Percentiles rank a stretch among this genome's conserved stretches.
phyloP scores from a whole-genome alignment of 2,329 filamentous ascomycete species.

The Chrysoporthe deuterocubensis region DNA sequence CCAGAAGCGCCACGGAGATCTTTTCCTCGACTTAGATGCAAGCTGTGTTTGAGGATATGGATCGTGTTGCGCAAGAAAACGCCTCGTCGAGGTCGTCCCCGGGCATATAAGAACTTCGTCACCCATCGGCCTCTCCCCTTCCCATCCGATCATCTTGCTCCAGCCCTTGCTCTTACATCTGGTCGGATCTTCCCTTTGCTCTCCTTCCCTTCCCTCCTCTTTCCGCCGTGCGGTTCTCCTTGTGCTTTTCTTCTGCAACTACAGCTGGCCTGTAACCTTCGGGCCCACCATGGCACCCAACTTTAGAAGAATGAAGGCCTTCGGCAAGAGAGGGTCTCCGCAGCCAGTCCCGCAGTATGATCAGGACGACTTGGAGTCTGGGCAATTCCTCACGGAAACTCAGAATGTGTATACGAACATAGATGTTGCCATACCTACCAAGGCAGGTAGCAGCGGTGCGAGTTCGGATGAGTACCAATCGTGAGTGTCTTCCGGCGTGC shows the following conservation, averaged over 20 bases:
- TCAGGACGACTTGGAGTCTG: slow-evolving; percentile 37
- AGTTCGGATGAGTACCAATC: slow-evolving; percentile 41
- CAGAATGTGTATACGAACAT: slow-evolving; percentile 33
- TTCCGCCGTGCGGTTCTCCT: slow-evolving; percentile 26
- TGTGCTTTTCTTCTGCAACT: slow-evolving; percentile 26
- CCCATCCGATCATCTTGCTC: slow-evolving; percentile 2
- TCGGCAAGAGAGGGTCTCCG: slow-evolving; percentile 34
- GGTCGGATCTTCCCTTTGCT: slow-evolving; percentile 18
- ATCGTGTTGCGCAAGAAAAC: slow-evolving; percentile 16
- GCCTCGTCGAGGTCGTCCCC: slow-evolving; percentile 8
- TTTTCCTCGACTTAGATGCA: slow-evolving; percentile 17
- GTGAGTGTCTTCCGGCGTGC: slow-evolving; percentile 31
- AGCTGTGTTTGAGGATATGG: slow-evolving; percentile 26
- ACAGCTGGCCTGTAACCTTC: slow-evolving; percentile 39
- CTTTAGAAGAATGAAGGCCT: slow-evolving; percentile 38
- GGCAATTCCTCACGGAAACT: slow-evolving; percentile 37
- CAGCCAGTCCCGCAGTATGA: slow-evolving; percentile 33
- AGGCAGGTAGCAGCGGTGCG: slow-evolving; percentile 36
- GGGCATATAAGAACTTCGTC: slow-evolving; percentile 25
- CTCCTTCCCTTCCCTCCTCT: slow-evolving; percentile 24
- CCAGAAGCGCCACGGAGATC: slow-evolving; percentile 24
- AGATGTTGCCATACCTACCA: slow-evolving; percentile 30
- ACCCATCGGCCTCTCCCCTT: slow-evolving; percentile 9
- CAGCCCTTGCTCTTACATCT: slow-evolving; percentile 23
- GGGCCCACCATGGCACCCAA: slow-evolving; percentile 37